Conservation (phyloP, 2,329 filamentous ascomycete genomes). For the Colletotrichum navitas region DNA sequence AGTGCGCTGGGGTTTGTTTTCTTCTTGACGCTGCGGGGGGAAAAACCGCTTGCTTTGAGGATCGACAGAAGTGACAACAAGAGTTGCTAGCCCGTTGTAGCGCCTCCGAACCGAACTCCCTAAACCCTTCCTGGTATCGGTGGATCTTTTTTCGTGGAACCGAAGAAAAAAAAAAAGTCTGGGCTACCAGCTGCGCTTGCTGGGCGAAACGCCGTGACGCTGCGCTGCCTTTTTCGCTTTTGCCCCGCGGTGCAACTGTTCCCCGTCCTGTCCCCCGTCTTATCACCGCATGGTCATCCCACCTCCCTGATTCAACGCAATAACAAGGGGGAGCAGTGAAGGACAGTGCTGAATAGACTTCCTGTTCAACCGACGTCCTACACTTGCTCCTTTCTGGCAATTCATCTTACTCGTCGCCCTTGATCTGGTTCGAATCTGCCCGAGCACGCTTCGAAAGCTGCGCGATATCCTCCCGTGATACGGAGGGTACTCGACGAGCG, state of each 20-base stretch:
- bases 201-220: conserved; percentile 24
- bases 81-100: conserved; percentile 4
- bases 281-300: conserved; percentile 29
- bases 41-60: not conserved
- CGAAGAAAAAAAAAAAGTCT: conserved; percentile 2
- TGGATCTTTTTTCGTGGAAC: conserved; percentile 23
- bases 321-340: conserved; percentile 39
- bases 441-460: conserved; percentile 15
- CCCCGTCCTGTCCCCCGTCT: not conserved
- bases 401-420: conserved; percentile 4
- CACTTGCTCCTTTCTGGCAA: conserved; percentile 41
- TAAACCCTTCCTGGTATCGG: conserved; percentile 38
- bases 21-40: not conserved
- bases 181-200: conserved; percentile 9
- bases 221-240: conserved; percentile 24
- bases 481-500: not conserved
- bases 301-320: conserved; percentile 40
- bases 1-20: not conserved
- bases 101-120: not conserved
- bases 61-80: not conserved
- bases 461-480: conserved; percentile 25
- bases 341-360: conserved; percentile 43
- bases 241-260: conserved; percentile 35
- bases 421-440: conserved; percentile 14
- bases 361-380: conserved; percentile 40